Base-by-base conservation (phyloP, 177 flowering plant genomes). In the Tripterygium wilfordii region DNA sequence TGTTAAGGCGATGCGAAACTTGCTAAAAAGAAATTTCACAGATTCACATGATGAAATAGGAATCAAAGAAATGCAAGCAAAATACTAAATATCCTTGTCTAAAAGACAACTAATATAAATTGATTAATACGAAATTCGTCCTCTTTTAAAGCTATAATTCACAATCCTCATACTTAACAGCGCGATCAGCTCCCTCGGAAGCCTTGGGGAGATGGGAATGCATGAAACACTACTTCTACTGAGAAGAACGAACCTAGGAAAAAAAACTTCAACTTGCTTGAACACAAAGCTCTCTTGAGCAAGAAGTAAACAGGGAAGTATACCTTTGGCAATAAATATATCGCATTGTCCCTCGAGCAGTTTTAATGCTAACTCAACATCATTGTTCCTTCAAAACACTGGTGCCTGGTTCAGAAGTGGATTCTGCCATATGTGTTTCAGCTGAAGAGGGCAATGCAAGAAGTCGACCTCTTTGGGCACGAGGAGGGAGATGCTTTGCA, bases 401-500 rank as follows among this genome's bases (percentile, higher is more conserved):
- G 43, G 54, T 48, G 51, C 60, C 67, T 17, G 70, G 27, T 40
- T 74, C 63, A 26, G 76, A 47, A 52, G 60, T 49, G 8, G 71
- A 37, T 51, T 80, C 80, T 6, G 49, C 54, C 22, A 32, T 60
- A 21, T 45, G 73, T 15, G 60, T 42, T 49, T 79, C 79, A 9
- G 44, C 61, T 10, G 82, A 37, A 10, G 84, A 45, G 44, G 85
- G 68, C 27, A 82, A 48, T 15, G 83, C 69, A 6, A 79, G 84
- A 49, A 79, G 69, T 31, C 88, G 65, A n/a, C 74, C 72, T 32
- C 70, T 77, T 42, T 76, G 98, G 18, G 91, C 91, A 15, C 95
- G 91, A 0, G 95, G 98, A 1, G 96, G 98, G 26, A 91, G 90
- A 55, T 83, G 92, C 57, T 71, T 85, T 3, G 78, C 62, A 0